Base-by-base conservation (phyloP, 768 basidiomycete genomes). In the Boletus reticuloceps region DNA sequence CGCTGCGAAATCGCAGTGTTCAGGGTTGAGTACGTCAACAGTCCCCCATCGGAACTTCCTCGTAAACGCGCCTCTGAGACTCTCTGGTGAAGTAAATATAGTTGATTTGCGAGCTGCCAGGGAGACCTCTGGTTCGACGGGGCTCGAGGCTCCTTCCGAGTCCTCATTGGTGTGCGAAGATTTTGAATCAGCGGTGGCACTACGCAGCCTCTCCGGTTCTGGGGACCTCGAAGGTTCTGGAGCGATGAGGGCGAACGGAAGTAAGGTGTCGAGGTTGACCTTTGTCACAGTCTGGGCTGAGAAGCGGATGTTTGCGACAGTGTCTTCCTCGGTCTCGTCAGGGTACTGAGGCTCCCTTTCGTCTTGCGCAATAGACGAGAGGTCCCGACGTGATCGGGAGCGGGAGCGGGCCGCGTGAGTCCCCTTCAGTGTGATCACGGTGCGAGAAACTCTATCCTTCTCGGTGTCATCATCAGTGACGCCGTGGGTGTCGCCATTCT, bases 21-120 rank as follows among this genome's bases (percentile, higher is more conserved):
- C 79, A 50, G 92, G 90, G 70, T 91, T 79, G 47, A 94, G 81
- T 52, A 94, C 91, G 70, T 94, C 89, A 55, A 95, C 79, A 43
- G 81, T 88, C 36, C 94, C 94, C 94, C 94, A 96, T 62, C 91
- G 75, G 69, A 88, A 95, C 66, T 82, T 85, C 58, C 93, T 76
- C 34, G 82, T 77, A 67, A 93, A 93, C 51, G 88, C 78, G 47
- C 91, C 89, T 71, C 80, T 82, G 66, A 91, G 71, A 66, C 85
- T 81, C 20, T 84, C 82, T 22, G 86, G 88, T 22, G 83, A 82
- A 34, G 76, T 69, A 41, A 82, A 63, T n/a, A 50, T 25, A 3
- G 39, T 29, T 13, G 68, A 68, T 63, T 70, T 71, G 51, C 68
- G 70, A 37, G 67, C 53, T 79, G 82, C 25, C 74, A 64, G 55